Base-by-base conservation (phyloP, 331 rosid species). In the Ulmus americana region DNA sequence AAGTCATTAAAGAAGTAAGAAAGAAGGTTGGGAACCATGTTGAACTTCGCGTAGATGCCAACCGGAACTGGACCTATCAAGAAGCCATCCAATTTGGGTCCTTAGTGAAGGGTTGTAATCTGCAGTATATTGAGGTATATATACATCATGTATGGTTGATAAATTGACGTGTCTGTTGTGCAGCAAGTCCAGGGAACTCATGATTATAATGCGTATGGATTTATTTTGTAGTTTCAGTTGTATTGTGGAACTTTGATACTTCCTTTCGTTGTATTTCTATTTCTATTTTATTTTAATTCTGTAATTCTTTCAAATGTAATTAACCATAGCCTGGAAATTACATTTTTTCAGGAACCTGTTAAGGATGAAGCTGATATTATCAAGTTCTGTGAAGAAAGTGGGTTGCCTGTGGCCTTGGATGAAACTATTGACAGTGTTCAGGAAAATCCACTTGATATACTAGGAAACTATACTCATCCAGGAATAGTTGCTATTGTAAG, bases 401-500 rank as follows among this genome's bases (percentile, higher is more conserved):
- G 95, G 67, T 68, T 89, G 58, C 85, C 90, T 45, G 95, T 92
- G 74, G 98, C 97, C 18, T 77, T 92, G 59, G 98, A 92, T 79
- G 98, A 92, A 85, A 89, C 95, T 58, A 61, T 92, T 22, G 95
- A 81, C 58, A 22, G 38, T 63, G 68, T 82, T 81, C 81, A 81
- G 74, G 90, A 74, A 68, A 79, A 87, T 79, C 90, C 74, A 50
- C 76, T 89, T 49, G 67, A 82, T 72, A 81, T 60, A 80, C 89
- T 89, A 5, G 76, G 45, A 40, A 92, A 89, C 74, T 92, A 86
- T 72, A 59, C 73, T 74, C 95, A 86, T 75, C 95, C 97, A 7
- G 86, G 95, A 74, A 92, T 92, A 74, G 90, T 84, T 66, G 95
- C 95, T 63, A 59, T 82, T 64, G 98, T 89, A 78, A 86, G 97